Evolutionary conservation across 352 stramenopile species (phyloP).

Genomic region (Phytophthora tubulina): DNA sequence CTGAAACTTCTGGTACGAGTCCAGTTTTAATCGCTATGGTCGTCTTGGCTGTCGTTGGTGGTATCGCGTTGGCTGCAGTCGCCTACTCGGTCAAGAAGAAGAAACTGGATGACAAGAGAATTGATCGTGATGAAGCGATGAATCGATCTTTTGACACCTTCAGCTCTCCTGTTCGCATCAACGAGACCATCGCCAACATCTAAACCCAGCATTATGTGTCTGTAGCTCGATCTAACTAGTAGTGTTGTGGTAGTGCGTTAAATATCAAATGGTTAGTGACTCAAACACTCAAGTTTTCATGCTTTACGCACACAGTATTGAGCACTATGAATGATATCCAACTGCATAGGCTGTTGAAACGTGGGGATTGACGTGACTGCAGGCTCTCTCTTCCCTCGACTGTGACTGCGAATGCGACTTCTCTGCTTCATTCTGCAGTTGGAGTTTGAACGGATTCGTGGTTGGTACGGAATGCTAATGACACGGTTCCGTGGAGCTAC

Average conservation of each 20-base stretch:
- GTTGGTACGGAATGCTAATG: conserved; percentile 30
- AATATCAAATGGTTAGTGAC: neutral
- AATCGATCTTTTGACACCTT: too few species aligned
- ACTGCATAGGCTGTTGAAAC: neutral
- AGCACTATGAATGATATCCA: conserved; percentile 17
- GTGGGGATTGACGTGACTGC: conserved; percentile 1
- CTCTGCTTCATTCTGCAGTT: conserved; percentile 27
- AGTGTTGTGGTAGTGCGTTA: conserved; percentile 1
- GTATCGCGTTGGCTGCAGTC: too few species aligned
- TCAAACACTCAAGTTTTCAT: neutral
- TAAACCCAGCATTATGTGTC: too few species aligned
- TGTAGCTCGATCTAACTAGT: neutral
- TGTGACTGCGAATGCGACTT: conserved; percentile 14
- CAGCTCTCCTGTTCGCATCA: too few species aligned
- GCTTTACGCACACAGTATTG: too few species aligned
- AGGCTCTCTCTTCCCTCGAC: conserved; percentile 10
- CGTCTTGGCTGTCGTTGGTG: too few species aligned
- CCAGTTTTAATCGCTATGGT: too few species aligned
- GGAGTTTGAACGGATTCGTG: conserved; percentile 25
- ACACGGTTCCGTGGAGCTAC: conserved; percentile 32
- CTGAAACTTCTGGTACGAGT: neutral
- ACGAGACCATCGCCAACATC: too few species aligned
- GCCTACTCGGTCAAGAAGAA: too few species aligned
- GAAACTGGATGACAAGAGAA: too few species aligned
- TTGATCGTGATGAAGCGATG: too few species aligned